Evolutionary conservation across 2,329 filamentous ascomycete genomes (phyloP), one percentile per base, ranked within the genome.

Genomic region (Diaporthe velutina): DNA sequence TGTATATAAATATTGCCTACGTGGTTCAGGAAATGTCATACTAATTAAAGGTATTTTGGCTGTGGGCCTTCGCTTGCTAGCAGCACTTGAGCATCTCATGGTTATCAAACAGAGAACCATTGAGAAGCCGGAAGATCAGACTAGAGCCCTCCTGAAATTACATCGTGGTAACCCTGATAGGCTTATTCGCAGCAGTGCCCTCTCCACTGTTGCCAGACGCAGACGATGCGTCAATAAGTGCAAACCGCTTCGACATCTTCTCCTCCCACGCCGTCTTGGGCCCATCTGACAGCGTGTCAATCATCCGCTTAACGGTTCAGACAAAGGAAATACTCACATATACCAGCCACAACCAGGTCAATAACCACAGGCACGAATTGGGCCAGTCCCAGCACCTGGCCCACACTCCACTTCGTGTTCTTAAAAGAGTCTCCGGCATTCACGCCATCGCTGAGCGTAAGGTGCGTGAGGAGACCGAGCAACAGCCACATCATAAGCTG

Each of bases 361-460:
- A 60, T 60, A 25, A 60, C 57, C 57, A 60, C 57, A 40, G 57
- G 57, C 35, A 60, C 22, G 35, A 60, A 60, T 25, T 60, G 57
- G 0, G 22, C 57, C 57, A 60, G 10, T n/a, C 57, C 57, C 35
- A 60, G 4, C 2, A 60, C 57, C 22, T 60, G 57, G 6, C 57
- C 33, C 12, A 60, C 57, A 17, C 57, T 60, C 57, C 57, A 60
- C n/a, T 60, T 60, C 35, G n/a, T n/a, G n/a, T 60, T 60, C 13
- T 17, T 28, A 10, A 60, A 40, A 1, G 33, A 25, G 33, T 60
- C 57, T 25, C 57, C 57, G 17, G 57, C 57, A 8, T 38, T 40
- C 57, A 38, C 33, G 8, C 35, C 57, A 35, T 60, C 57, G 35
- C 57, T 60, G 35, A 60, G 22, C 7, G 35, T 60, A 3, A 60